Evolutionary conservation across 257 asterid species (phyloP).

Genomic region (Ballota nigra): DNA sequence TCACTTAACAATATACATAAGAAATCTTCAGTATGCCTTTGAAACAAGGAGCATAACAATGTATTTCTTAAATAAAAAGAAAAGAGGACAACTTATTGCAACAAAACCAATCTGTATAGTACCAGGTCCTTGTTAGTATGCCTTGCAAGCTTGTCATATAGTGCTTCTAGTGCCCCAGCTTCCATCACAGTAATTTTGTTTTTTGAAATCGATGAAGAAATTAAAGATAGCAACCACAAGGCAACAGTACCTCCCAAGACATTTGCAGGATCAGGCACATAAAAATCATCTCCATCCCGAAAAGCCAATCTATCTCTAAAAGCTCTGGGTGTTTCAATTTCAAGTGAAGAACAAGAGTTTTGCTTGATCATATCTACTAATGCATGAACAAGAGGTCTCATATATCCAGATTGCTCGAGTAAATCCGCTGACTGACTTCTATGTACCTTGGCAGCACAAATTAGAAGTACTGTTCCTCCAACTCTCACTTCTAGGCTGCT

Average conservation of each 20-base stretch:
- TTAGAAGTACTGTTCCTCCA: conserved; percentile 63
- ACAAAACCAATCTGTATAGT: conserved; percentile 20
- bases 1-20: conserved; percentile 15
- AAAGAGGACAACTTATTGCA: background rate
- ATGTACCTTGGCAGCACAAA: conserved; percentile 75
- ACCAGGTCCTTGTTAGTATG: conserved; percentile 56
- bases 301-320: conserved; percentile 49
- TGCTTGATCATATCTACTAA: conserved; percentile 72
- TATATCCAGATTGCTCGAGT: conserved; percentile 67
- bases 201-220: conserved; percentile 55
- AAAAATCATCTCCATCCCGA: conserved; percentile 50
- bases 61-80: background rate
- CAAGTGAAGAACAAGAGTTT: conserved; percentile 44
- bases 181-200: conserved; percentile 58
- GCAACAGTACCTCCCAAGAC: conserved; percentile 70
- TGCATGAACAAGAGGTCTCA: conserved; percentile 64
- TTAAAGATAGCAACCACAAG: conserved; percentile 71
- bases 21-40: background rate
- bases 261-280: conserved; percentile 65
- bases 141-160: conserved; percentile 57
- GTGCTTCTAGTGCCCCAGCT: conserved; percentile 76
- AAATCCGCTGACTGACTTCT: conserved; percentile 46
- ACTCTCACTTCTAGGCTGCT: conserved; percentile 74
- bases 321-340: conserved; percentile 50
- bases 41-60: background rate